Base-by-base conservation (phyloP, 352 stramenopile species). In the Halophytophthora polymorphica region DNA sequence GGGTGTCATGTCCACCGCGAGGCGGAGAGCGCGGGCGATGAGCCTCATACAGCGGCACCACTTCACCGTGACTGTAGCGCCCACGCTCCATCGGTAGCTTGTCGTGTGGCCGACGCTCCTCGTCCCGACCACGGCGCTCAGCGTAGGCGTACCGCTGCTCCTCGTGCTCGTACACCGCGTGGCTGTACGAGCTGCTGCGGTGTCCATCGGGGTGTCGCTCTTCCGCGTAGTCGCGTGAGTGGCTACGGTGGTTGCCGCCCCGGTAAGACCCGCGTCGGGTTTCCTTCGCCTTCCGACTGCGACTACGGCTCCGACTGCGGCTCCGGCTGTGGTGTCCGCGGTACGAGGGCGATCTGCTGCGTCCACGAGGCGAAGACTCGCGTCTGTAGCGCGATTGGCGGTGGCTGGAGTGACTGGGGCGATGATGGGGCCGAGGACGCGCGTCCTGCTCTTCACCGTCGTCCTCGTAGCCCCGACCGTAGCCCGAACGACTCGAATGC, bases 301-400 rank as follows among this genome's bases (percentile, higher is more conserved):
- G 67, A 29, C 50, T 50, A 48, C 62, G 28, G 45, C 52, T 71
- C 33, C 50, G 61, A 42, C 56, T 70, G 41, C 53, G 64, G 23
- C 45, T 59, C 42, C 65, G 63, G 22, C 36, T 58, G 23, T 39
- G 50, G 44, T 65, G 51, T 15, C 41, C 58, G 19, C 43, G 25
- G 8, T 4, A 8, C 8, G 25, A 23, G 33, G 63, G 58, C 11
- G 63, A 72, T 18, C 41, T 51, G 25, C 63, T 67, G 17, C 57
- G 53, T 54, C 58, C 53, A 21, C 60, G 49, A 18, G 57, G 56
- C 1, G 49, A 21, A 12, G 51, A 51, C 37, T 68, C 63, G n/a
- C 53, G 58, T 61, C 23, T 56, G 54, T 69, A 50, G 2, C 63
- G 58, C 25, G 8, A 65, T 55, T 68, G 58, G 38, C 59, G 55